phyloP scores from a whole-genome alignment of 2,329 filamentous ascomycete species.

The Atkinsonella hypoxylon region DNA sequence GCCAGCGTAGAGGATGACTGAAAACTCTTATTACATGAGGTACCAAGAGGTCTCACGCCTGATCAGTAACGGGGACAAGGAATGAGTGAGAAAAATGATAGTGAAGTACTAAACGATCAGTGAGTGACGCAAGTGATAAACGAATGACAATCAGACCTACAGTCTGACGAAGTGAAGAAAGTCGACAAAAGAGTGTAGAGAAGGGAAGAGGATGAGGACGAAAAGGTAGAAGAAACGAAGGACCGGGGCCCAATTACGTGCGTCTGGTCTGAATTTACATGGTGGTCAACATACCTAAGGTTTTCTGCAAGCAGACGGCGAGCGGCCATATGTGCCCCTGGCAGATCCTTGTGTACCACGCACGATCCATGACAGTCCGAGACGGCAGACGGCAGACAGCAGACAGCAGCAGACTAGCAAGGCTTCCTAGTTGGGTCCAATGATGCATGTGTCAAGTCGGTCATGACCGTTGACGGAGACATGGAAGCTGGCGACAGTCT shows the following conservation, averaged over 20 bases:
- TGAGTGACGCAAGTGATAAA: neutral
- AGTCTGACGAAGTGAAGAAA: neutral
- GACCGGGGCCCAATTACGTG: neutral
- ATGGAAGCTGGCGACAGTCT: neutral
- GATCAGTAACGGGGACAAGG: neutral
- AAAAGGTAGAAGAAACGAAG: neutral
- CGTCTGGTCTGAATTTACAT: neutral
- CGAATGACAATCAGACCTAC: neutral
- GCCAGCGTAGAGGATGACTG: slow-evolving; percentile 18
- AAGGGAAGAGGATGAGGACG: neutral
- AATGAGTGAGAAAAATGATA: neutral
- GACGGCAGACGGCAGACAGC: neutral
- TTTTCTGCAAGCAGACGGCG: neutral
- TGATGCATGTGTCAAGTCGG: neutral
- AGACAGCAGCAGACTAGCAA: neutral
- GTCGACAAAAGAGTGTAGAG: neutral
- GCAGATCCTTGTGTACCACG: neutral
- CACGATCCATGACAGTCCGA: neutral
- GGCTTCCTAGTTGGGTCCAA: too few species aligned
- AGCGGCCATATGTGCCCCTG: neutral
- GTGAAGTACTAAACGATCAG: neutral
- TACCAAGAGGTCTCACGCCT: neutral
- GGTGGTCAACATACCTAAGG: too few species aligned
- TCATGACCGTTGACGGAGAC: neutral
- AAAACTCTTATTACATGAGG: slow-evolving; percentile 1